Evolutionary conservation across 176 grass and related monocot species (phyloP).

Genomic region (Oryza punctata): DNA sequence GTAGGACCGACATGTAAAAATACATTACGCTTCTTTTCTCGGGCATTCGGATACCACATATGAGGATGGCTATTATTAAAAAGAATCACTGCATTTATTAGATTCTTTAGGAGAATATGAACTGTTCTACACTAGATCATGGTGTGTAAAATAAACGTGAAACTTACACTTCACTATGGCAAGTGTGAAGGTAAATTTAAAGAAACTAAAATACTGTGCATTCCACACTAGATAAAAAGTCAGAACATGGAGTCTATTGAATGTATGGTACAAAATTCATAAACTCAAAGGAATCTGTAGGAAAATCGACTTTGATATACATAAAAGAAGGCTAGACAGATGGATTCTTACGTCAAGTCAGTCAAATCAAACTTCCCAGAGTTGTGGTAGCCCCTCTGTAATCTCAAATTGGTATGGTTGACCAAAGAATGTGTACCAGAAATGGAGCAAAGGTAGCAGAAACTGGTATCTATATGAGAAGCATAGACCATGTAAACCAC

Average conservation of each 20-base stretch:
- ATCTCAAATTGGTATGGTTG: constrained; percentile 36
- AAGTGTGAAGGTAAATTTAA: background rate
- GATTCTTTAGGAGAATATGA: too few relatives aligned
- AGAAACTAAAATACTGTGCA: constrained; percentile 15
- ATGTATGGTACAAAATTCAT: background rate
- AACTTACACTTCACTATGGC: too few relatives aligned
- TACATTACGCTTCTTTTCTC: constrained; percentile 91
- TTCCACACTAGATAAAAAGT: background rate
- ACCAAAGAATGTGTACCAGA: constrained; percentile 40
- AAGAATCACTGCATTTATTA: constrained; percentile 25
- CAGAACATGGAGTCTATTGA: background rate
- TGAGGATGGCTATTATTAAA: constrained; percentile 71
- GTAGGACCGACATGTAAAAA: constrained; percentile 97
- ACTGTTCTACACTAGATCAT: background rate
- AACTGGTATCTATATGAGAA: constrained; percentile 56
- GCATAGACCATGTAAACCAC: constrained; percentile 16
- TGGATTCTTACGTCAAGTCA: constrained; percentile 92
- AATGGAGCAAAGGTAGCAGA: constrained; percentile 38
- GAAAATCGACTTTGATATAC: constrained; percentile 13
- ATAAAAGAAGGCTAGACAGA: background rate
- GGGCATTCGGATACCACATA: constrained; percentile 87
- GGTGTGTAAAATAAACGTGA: background rate
- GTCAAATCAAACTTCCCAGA: constrained; percentile 85
- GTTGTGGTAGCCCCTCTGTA: constrained; percentile 48
- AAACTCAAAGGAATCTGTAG: background rate